Evolutionary conservation across 2,329 filamentous ascomycete species (phyloP).

Genomic region (Cercospora sojina): DNA sequence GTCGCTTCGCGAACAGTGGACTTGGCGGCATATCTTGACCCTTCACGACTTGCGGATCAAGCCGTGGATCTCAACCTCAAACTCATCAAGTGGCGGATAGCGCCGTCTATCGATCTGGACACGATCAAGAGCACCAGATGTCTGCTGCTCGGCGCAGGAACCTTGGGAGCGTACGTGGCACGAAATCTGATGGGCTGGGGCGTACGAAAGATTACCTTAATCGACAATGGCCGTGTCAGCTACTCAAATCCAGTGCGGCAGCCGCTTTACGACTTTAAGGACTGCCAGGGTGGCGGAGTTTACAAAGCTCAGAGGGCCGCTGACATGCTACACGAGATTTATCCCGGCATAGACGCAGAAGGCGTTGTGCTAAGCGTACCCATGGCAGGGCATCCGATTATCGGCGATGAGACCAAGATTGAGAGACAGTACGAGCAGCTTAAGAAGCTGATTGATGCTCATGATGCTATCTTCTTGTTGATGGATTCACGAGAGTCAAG

Average conservation of each 20-base stretch:
- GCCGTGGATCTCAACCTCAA: constrained; percentile 95
- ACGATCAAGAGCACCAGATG: constrained; percentile 87
- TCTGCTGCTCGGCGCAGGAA: constrained; percentile 86
- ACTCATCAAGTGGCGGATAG: constrained; percentile 97
- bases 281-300: constrained; percentile 81
- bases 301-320: constrained; percentile 81
- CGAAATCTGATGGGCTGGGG: constrained; percentile 94
- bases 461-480: constrained; percentile 92
- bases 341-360: constrained; percentile 79
- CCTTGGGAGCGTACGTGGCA: constrained; percentile 89
- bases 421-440: constrained; percentile 74
- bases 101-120: constrained; percentile 82
- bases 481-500: constrained; percentile 97
- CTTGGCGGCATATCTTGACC: constrained; percentile 91
- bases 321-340: constrained; percentile 77
- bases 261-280: constrained; percentile 84
- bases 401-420: constrained; percentile 64
- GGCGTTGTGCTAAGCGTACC: constrained; percentile 84
- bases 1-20: constrained; percentile 75
- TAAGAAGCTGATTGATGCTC: constrained; percentile 71
- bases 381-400: constrained; percentile 90
- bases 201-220: constrained; percentile 89
- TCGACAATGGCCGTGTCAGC: constrained; percentile 89
- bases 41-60: constrained; percentile 80
- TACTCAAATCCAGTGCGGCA: constrained; percentile 97